Conservation (phyloP, 192 early-diverging fungal genomes). For the Podila clonocystis region DNA sequence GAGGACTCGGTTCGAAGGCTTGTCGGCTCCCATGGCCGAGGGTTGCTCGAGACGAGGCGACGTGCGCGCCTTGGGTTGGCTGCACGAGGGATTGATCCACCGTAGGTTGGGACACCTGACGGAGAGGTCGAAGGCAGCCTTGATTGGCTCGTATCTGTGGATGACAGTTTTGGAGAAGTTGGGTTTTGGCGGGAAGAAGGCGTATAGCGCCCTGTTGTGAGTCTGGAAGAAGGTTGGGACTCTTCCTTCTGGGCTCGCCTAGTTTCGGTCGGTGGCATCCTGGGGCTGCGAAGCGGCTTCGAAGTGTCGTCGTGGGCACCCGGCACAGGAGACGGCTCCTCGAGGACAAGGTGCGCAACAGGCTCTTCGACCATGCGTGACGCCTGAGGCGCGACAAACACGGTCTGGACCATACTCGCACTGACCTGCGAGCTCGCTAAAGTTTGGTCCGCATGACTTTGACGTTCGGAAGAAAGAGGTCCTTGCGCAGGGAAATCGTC, state of each 20-base stretch:
- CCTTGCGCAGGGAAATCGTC: too few species aligned
- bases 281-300: neutral
- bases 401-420: neutral
- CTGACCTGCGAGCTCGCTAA: neutral
- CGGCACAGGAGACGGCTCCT: neutral
- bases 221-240: too few species aligned
- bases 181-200: neutral
- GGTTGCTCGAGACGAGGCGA: too few species aligned
- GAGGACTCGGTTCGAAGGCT: too few species aligned
- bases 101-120: neutral
- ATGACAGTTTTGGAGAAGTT: neutral
- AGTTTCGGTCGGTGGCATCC: neutral
- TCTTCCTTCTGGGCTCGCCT: neutral
- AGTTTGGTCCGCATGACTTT: neutral
- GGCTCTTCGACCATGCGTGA: neutral
- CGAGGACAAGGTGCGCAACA: neutral
- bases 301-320: neutral
- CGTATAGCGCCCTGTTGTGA: neutral
- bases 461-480: neutral
- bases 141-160: neutral
- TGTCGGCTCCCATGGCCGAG: too few species aligned
- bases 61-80: conserved; percentile 1
- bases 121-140: neutral
- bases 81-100: conserved; percentile 5
- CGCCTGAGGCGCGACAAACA: neutral